Evolutionary conservation across 2,329 filamentous ascomycete genomes (phyloP).

Genomic region (Chaetothyriales sp.): DNA sequence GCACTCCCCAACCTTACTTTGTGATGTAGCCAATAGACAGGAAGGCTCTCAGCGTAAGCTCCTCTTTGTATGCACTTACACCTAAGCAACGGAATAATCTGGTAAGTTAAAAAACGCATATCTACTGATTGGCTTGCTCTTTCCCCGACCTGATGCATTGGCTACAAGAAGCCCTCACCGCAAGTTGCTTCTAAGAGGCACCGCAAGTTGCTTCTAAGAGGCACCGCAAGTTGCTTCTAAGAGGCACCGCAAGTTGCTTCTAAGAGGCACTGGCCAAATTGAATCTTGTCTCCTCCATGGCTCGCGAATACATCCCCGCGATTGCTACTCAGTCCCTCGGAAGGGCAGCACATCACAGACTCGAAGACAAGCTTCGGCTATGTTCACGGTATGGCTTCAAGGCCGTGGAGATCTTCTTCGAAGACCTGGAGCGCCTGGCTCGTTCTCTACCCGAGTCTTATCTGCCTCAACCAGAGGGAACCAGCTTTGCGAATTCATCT

Average conservation of each 20-base stretch:
- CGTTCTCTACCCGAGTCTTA: slow-evolving; percentile 5
- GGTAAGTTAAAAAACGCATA: background rate
- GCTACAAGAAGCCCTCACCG: background rate
- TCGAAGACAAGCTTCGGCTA: slow-evolving; percentile 54
- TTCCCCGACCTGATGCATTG: background rate
- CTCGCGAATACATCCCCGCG: slow-evolving; percentile 31
- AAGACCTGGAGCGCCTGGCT: slow-evolving; percentile 56
- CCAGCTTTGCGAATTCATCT: slow-evolving; percentile 7
- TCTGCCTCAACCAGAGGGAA: slow-evolving; percentile 1
- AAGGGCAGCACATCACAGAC: slow-evolving; percentile 54
- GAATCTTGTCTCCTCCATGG: slow-evolving; percentile 5
- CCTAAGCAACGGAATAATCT: background rate
- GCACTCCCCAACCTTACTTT: background rate
- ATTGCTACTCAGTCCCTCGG: slow-evolving; percentile 70
- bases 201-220: background rate
- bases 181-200: background rate
- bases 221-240: background rate
- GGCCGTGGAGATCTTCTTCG: slow-evolving; percentile 65
- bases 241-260: background rate
- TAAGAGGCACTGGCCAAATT: background rate
- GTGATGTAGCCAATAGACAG: no score
- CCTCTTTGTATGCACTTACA: no score
- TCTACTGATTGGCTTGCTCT: background rate
- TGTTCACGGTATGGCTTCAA: slow-evolving; percentile 51
- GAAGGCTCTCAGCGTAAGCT: no score